phyloP scores from a whole-genome alignment of 1,139 yeast species.

The Candida sp. region DNA sequence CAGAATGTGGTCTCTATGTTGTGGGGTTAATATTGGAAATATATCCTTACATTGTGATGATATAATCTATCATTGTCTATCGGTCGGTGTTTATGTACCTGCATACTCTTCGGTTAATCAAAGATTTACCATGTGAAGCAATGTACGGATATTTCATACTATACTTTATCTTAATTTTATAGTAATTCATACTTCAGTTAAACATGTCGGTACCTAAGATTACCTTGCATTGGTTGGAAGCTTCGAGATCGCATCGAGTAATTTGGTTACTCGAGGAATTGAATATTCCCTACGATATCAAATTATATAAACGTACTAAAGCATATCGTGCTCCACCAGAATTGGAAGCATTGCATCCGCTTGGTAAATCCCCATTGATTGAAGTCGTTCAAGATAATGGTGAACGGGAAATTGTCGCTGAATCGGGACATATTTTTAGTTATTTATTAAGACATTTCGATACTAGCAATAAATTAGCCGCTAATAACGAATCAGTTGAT shows the following conservation, averaged over 20 bases:
- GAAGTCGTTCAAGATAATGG: constrained; percentile 25
- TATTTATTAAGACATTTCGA: constrained; percentile 31
- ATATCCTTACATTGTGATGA: too few species aligned
- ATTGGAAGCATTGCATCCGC: constrained; percentile 31
- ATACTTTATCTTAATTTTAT: constrained; percentile 17
- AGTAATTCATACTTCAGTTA: constrained; percentile 14
- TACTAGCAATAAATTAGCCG: constrained; percentile 19
- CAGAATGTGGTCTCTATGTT: too few species aligned
- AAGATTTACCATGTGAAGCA: not conserved
- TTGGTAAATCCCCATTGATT: constrained; percentile 40
- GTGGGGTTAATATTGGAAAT: too few species aligned
- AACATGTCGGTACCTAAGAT: not conserved
- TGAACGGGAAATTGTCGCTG: constrained; percentile 23
- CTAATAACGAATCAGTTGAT: constrained; percentile 23
- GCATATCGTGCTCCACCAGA: constrained; percentile 34
- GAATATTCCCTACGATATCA: constrained; percentile 31
- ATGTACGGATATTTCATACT: not conserved
- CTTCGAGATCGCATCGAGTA: constrained; percentile 37
- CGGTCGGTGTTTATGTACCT: not conserved
- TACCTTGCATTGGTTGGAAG: constrained; percentile 23
- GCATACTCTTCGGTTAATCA: not conserved
- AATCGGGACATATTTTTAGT: constrained; percentile 34
- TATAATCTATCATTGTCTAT: too few species aligned
- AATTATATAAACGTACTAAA: constrained; percentile 23
- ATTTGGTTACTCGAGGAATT: constrained; percentile 39